These are phyloP conservation scores for Colletotrichum chlorophyti DNA, from an alignment of 2,329 filamentous ascomycete genomes.

Conservation along the genomic window DNA sequence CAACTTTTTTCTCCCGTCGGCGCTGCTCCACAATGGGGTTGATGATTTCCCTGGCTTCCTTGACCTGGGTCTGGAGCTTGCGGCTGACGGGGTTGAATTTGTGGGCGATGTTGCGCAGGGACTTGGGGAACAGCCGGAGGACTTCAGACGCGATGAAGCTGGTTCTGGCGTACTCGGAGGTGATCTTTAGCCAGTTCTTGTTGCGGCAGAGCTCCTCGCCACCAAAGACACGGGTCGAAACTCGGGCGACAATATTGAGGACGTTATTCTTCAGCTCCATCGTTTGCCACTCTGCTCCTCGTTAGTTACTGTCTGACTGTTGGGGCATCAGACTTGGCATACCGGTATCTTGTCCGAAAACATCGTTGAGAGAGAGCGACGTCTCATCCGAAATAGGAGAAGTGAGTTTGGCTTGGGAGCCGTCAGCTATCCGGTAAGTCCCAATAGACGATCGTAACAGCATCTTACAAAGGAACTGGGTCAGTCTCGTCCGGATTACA, in stretches of 20 bases:
- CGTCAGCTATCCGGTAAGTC: background rate
- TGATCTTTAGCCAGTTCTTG: slow-evolving; percentile 30
- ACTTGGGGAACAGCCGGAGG: slow-evolving; percentile 29
- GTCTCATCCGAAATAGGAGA: slow-evolving; percentile 21
- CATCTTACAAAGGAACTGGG: slow-evolving; percentile 19
- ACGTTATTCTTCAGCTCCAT: slow-evolving; percentile 15
- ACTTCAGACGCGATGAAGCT: slow-evolving; percentile 16
- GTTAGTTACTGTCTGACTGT: background rate
- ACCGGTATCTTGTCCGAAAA: slow-evolving; percentile 5
- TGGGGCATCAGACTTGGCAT: background rate
- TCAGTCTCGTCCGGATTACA: slow-evolving; percentile 24
- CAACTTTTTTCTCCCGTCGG: slow-evolving; percentile 23
- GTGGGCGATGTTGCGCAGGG: slow-evolving; percentile 25
- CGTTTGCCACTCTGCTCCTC: slow-evolving; percentile 21
- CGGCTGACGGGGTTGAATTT: slow-evolving; percentile 28
- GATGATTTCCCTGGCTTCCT: slow-evolving; percentile 16
- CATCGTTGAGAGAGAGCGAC: slow-evolving; percentile 7
- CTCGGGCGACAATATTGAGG: slow-evolving; percentile 28
- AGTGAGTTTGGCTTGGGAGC: slow-evolving; percentile 10
- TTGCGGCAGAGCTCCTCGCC: slow-evolving; percentile 32
- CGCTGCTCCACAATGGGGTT: slow-evolving; percentile 28
- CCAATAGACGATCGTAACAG: too few species aligned
- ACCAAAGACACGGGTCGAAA: slow-evolving; percentile 33
- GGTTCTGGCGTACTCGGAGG: slow-evolving; percentile 20
- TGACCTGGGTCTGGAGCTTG: slow-evolving; percentile 17